Evolutionary conservation across 495 filamentous ascomycete species (phyloP), one percentile per base, ranked within the genome.

Genomic region (Hyaloscypha finlandica): DNA sequence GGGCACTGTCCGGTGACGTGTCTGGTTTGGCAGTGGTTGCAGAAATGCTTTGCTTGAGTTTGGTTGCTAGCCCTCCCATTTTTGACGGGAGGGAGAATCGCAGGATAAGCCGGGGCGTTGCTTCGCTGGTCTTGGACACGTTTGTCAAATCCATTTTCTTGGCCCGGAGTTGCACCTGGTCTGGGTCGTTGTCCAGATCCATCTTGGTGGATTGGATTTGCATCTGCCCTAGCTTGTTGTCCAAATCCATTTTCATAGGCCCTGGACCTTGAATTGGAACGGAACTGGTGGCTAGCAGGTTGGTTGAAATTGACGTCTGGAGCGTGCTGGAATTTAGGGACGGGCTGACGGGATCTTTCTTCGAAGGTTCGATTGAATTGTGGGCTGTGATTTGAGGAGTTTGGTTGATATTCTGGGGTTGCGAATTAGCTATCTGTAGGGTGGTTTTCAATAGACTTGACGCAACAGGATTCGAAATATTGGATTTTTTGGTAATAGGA

Each of bases 1-100:
- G 83, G 83, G 68, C 90, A 93, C 19, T 73, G 73, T 6, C 90
- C 90, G 9, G 72, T 66, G 2, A 76, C 73, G 72, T 93, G 90
- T 22, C 56, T 59, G 16, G 73, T 70, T 4, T 71, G 63, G 75
- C 90, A 93, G 20, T 82, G 86, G 2, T 78, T 64, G 68, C 90
- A 92, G 35, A 37, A 64, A 1, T 14, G 20, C 25, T 31, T 3
- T 6, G 42, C 31, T 30, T 2, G 45, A 52, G 8, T 53, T 57
- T 20, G 37, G 20, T 59, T 25, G 11, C 33, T 12, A 25, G 19
- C 16, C 25, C 12, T 25, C 2, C 14, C 35, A 39, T 60, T 42
- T 42, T 25, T 42, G 58, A 20, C 19, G 14, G 25, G 30, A n/a
- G 58, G 58, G 58, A 57, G 55, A 57, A 57, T 31, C 14, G 55